Evolutionary conservation across 2,329 filamentous ascomycete species (phyloP), one percentile per base, ranked within the genome.

Genomic region (Hymenoscyphus salicellus): DNA sequence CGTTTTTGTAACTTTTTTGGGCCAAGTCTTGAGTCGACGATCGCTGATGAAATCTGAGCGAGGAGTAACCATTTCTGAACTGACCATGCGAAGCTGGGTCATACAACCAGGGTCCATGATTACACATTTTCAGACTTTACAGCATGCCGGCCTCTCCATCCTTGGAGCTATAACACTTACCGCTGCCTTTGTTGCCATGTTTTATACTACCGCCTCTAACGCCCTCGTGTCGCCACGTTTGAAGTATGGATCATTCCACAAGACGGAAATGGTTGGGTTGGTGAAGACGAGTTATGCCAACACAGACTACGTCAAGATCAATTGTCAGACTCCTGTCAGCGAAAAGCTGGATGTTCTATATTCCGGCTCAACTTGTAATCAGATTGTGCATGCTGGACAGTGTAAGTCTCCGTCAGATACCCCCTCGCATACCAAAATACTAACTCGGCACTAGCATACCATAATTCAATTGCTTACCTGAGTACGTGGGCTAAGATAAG

Each of bases 161-260:
- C 77, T 93, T 0, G 91, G 91, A 0, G 73, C 82, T 0, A 72
- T 92, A 2, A 85, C 88, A 0, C 75, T 94, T 16, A 78, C 85
- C 1, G 88, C 88, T 1, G 86, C 90, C 0, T 66, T 92, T 1
- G 80, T 86, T 1, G 85, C 88, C 0, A 86, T 89, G 71, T 81
- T 94, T 5, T 95, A 93, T 73, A 92, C 89, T 0, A 90, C 90
- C 1, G 91, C 91, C 0, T 89, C 89, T 0, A 89, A 92, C 67
- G 87, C 90, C 8, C 79, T 94, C 72, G 89, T 94, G 0, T 83
- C 89, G 2, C 91, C 91, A 0, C 89, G 90, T 71, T 80, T 94
- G 6, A 86, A 83, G 61, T 84, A 83, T 66, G 85, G 86, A 0
- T 73, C 75, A 1, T 84, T 83, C 78, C 76, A 87, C 52, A 65